Evolutionary conservation across 2,329 filamentous ascomycete species (phyloP).

Genomic region (Verruconis gallopava): DNA sequence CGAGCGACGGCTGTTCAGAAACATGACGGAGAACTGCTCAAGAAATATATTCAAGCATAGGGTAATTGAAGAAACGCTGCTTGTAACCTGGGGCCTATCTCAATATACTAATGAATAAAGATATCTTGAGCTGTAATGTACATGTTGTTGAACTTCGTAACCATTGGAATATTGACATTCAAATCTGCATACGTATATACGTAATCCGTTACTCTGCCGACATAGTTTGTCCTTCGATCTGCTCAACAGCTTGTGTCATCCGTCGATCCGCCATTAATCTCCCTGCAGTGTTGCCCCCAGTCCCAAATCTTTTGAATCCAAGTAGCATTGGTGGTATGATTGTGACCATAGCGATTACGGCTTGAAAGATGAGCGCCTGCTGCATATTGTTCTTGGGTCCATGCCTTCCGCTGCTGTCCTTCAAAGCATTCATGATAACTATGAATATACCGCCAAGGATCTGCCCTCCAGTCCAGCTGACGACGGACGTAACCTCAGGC

Average conservation of each 20-base stretch:
- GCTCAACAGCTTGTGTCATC: background rate
- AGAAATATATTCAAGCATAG: too few relatives aligned
- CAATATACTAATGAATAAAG: too few relatives aligned
- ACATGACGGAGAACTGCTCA: too few relatives aligned
- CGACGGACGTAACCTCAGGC: conserved; percentile 70
- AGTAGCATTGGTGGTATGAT: conserved; percentile 56
- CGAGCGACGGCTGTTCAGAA: too few relatives aligned
- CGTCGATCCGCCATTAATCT: conserved; percentile 4
- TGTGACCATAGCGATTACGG: conserved; percentile 51
- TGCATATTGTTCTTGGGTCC: conserved; percentile 59
- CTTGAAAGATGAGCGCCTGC: conserved; percentile 63
- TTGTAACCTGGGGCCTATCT: too few relatives aligned
- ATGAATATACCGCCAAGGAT: conserved; percentile 76
- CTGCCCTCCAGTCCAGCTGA: conserved; percentile 81
- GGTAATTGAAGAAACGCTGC: too few relatives aligned
- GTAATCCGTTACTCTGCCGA: too few relatives aligned
- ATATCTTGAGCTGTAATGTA: too few relatives aligned
- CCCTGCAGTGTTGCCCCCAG: conserved; percentile 13
- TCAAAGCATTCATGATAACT: conserved; percentile 65
- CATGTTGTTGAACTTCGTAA: too few relatives aligned
- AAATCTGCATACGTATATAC: too few relatives aligned
- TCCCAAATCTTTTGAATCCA: conserved; percentile 50
- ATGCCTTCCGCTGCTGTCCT: conserved; percentile 26
- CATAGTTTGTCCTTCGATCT: too few relatives aligned
- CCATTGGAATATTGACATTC: too few relatives aligned